A percentile compares a stretch with the other conserved stretches of the same genome.
phyloP scores from a whole-genome alignment of 202 grass and related monocot genomes.

The Digitaria exilis region DNA sequence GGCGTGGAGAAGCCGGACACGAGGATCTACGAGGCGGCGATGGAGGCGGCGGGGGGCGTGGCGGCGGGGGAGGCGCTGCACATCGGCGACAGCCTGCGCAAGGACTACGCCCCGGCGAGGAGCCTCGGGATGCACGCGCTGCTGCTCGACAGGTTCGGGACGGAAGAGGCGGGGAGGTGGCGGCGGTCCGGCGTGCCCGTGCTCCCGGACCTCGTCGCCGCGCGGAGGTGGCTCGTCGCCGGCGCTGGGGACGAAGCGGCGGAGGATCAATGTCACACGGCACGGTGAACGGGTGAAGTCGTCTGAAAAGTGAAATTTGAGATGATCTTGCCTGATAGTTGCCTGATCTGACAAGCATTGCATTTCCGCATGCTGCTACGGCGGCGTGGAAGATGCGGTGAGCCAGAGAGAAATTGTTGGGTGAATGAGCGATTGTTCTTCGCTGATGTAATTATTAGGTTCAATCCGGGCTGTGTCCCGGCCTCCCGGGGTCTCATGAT shows the following conservation, averaged over 20 bases:
- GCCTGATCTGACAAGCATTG: background rate
- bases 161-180: constrained; percentile 68
- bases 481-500: background rate
- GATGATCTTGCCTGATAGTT: background rate
- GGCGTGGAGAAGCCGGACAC: constrained; percentile 85
- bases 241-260: constrained; percentile 30
- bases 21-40: constrained; percentile 70
- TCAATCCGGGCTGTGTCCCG: background rate
- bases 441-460: background rate
- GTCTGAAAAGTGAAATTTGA: background rate
- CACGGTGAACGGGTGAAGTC: background rate
- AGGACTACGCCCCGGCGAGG: constrained; percentile 80
- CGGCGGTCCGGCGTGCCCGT: constrained; percentile 59
- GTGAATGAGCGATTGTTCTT: background rate
- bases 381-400: background rate
- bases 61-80: constrained; percentile 66
- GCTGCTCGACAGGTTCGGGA: constrained; percentile 80
- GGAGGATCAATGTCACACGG: background rate
- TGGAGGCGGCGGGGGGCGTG: constrained; percentile 60
- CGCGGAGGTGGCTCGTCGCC: constrained; percentile 56
- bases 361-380: background rate
- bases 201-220: constrained; percentile 73
- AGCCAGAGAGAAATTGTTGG: background rate
- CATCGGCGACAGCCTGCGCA: constrained; percentile 83
- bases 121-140: constrained; percentile 70